These are phyloP conservation scores for Conticribra guillardii DNA, from an alignment of 108 stramenopile genomes.

Conservation along the genomic window DNA sequence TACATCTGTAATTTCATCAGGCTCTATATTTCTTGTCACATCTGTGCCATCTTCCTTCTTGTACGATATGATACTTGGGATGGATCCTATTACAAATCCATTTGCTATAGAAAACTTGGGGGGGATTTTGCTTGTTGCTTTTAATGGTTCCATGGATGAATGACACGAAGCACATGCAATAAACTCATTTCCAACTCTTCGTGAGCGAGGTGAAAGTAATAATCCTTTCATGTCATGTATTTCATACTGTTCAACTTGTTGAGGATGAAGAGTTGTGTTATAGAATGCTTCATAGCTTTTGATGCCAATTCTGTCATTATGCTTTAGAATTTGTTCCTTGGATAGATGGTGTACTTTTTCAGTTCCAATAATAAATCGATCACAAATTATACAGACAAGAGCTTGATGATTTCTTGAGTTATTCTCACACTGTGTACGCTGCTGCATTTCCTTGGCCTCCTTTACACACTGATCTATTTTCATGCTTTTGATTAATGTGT, in stretches of 20 bases:
- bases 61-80: background rate
- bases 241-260: slow-evolving; percentile 14
- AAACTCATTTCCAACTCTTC: slow-evolving; percentile 8
- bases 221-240: slow-evolving; percentile 18
- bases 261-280: background rate
- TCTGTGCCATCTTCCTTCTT: background rate
- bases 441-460: background rate
- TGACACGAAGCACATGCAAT: slow-evolving; percentile 13
- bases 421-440: background rate
- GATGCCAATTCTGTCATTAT: slow-evolving; percentile 4
- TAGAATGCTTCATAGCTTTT: slow-evolving; percentile 18
- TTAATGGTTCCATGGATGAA: background rate
- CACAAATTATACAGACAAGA: slow-evolving; percentile 17
- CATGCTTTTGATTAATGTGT: no score
- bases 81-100: slow-evolving; percentile 13
- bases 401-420: slow-evolving; percentile 2
- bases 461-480: no score
- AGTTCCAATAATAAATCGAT: slow-evolving; percentile 22
- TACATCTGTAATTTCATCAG: slow-evolving; percentile 7
- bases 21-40: background rate
- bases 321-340: background rate
- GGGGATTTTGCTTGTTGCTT: background rate
- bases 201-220: slow-evolving; percentile 17
- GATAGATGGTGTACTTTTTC: slow-evolving; percentile 3
- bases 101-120: slow-evolving; percentile 26